phyloP scores from a whole-genome alignment of 2,329 filamentous ascomycete genomes.

The Arthrobotrys conoides region DNA sequence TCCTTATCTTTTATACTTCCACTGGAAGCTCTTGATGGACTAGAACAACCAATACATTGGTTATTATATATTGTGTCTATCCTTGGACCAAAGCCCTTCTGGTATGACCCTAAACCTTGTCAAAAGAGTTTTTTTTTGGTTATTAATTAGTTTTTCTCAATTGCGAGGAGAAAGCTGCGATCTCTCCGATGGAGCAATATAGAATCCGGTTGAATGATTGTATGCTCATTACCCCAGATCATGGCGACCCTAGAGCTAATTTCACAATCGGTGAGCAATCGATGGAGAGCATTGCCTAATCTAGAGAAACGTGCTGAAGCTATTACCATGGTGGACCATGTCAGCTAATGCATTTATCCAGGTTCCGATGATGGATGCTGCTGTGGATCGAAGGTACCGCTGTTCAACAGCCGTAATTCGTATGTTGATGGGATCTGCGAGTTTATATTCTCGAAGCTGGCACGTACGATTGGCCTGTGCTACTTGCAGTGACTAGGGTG shows the following conservation, averaged over 20 bases:
- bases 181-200: constrained; percentile 17
- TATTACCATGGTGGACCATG: constrained; percentile 23
- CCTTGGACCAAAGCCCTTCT: constrained; percentile 19
- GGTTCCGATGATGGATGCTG: constrained; percentile 1
- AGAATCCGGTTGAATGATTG: constrained; percentile 52
- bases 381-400: constrained; percentile 32
- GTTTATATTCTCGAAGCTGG: constrained; percentile 33
- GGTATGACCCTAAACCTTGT: constrained; percentile 30
- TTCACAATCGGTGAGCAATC: constrained; percentile 11
- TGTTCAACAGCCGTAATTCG: constrained; percentile 39
- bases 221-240: constrained; percentile 54
- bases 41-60: neutral
- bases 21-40: constrained; percentile 9
- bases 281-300: constrained; percentile 46
- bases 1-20: constrained; percentile 50
- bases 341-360: constrained; percentile 50
- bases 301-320: constrained; percentile 39
- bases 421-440: constrained; percentile 13
- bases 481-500: constrained; percentile 16
- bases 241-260: constrained; percentile 28
- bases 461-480: constrained; percentile 19
- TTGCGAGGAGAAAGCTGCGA: constrained; percentile 23
- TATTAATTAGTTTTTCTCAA: constrained; percentile 6
- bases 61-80: constrained; percentile 16
- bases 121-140: neutral